Conservation (phyloP, 148 eudicot genomes). For the Heliosperma pusillum region DNA sequence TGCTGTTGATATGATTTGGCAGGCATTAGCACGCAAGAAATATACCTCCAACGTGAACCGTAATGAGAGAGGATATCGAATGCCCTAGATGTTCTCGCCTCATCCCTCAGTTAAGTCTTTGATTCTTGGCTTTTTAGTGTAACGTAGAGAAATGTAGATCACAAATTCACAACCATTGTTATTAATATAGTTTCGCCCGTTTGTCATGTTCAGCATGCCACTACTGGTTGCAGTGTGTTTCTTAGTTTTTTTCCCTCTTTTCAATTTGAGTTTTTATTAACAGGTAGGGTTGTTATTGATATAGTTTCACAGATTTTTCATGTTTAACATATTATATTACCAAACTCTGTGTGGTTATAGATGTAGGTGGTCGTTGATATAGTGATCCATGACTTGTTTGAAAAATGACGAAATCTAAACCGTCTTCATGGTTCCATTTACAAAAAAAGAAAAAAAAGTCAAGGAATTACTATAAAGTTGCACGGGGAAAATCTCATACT, state of each 20-base stretch:
- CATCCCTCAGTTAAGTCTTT: neutral
- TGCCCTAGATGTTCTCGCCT: constrained; percentile 22
- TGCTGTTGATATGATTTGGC: constrained; percentile 96
- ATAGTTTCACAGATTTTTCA: neutral
- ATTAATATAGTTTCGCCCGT: neutral
- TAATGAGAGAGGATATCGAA: constrained; percentile 44
- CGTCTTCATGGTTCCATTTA: neutral
- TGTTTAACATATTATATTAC: neutral
- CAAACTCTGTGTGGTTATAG: neutral
- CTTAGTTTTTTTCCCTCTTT: neutral
- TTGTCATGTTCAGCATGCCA: neutral
- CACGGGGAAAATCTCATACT: constrained; percentile 7
- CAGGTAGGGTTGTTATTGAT: neutral
- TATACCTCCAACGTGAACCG: constrained; percentile 25
- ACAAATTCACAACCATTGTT: neutral
- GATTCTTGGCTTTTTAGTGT: neutral
- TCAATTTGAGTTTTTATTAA: neutral
- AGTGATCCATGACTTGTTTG: too few relatives aligned
- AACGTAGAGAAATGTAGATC: constrained; percentile 7
- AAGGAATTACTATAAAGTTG: constrained; percentile 4
- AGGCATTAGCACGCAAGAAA: constrained; percentile 53
- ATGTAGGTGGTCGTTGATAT: neutral
- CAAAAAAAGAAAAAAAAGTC: neutral
- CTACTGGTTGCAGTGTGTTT: neutral
- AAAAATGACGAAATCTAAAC: too few relatives aligned